Conservation (phyloP, 768 basidiomycete genomes). For the Mycena olivaceomarginata region DNA sequence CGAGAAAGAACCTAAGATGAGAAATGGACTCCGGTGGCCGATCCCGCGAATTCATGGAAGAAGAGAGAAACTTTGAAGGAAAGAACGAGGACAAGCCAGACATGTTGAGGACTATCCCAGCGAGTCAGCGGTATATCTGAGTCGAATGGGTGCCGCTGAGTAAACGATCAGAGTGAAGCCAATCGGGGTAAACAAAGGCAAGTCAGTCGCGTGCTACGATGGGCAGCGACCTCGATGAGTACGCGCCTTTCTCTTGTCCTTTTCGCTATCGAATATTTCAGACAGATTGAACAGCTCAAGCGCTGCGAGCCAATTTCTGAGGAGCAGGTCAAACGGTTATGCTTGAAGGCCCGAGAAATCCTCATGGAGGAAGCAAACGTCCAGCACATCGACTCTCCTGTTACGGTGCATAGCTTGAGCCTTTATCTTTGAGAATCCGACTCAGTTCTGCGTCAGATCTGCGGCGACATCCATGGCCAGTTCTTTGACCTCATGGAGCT, state of each 20-base stretch:
- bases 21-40: slow-evolving; percentile 78
- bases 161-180: not conserved
- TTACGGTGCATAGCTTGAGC: slow-evolving; percentile 80
- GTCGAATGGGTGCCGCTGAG: not conserved
- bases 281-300: slow-evolving; percentile 95
- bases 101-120: slow-evolving; percentile 16
- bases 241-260: slow-evolving; percentile 21
- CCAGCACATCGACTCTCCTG: slow-evolving; percentile 95
- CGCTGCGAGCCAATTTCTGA: slow-evolving; percentile 97
- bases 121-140: not conserved
- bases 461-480: slow-evolving; percentile 98
- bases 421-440: slow-evolving; percentile 42
- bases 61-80: slow-evolving; percentile 71
- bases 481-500: slow-evolving; percentile 98
- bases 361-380: slow-evolving; percentile 99
- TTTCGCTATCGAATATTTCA: slow-evolving; percentile 54
- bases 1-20: slow-evolving; percentile 84
- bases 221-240: slow-evolving; percentile 44
- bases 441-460: slow-evolving; percentile 71
- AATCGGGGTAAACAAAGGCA: too few relatives aligned
- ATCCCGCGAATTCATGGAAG: slow-evolving; percentile 67
- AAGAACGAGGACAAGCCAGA: slow-evolving; percentile 57
- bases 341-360: slow-evolving; percentile 97
- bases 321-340: slow-evolving; percentile 95
- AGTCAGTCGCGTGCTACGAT: slow-evolving; percentile 11